These are phyloP conservation scores for Zalaria obscura DNA, from an alignment of 2,329 filamentous ascomycete genomes.

Conservation along the genomic window DNA sequence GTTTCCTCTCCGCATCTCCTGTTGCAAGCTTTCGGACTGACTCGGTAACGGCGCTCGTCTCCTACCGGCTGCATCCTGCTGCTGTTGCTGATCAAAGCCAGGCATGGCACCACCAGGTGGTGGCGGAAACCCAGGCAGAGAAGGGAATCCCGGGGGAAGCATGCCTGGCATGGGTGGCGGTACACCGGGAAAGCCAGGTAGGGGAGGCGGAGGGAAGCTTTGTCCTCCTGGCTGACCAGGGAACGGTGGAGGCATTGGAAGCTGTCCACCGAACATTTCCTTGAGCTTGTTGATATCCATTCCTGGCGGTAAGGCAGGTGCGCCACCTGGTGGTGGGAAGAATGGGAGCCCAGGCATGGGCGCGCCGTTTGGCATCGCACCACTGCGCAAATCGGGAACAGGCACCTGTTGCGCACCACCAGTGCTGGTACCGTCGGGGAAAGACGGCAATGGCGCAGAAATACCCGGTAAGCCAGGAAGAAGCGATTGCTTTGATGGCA, in stretches of 20 bases:
- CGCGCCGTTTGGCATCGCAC: conserved; percentile 22
- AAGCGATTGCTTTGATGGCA: conserved; percentile 44
- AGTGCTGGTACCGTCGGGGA: conserved; percentile 29
- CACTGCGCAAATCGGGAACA: conserved; percentile 31
- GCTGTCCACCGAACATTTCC: conserved; percentile 14
- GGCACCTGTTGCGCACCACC: conserved; percentile 21
- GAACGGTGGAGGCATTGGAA: conserved; percentile 15
- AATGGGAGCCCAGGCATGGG: conserved; percentile 9
- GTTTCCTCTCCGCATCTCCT: conserved; percentile 52
- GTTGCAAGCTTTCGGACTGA: conserved; percentile 67
- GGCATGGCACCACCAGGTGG: conserved; percentile 10
- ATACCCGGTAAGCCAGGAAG: conserved; percentile 45
- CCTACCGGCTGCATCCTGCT: conserved; percentile 27
- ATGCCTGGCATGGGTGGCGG: conserved; percentile 9
- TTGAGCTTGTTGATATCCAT: conserved; percentile 19
- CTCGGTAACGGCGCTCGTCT: conserved; percentile 61
- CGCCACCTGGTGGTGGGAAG: conserved; percentile 8
- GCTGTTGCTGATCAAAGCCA: conserved; percentile 8
- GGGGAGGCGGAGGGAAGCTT: conserved; percentile 16
- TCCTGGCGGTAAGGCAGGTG: conserved; percentile 11
- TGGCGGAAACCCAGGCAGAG: conserved; percentile 11
- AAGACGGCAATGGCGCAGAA: conserved; percentile 13
- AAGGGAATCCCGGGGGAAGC: conserved; percentile 14
- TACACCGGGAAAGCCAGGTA: conserved; percentile 7
- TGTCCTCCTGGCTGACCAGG: conserved; percentile 6